Conservation (phyloP, 306 rosid genomes). For the Nissolia schottii region DNA sequence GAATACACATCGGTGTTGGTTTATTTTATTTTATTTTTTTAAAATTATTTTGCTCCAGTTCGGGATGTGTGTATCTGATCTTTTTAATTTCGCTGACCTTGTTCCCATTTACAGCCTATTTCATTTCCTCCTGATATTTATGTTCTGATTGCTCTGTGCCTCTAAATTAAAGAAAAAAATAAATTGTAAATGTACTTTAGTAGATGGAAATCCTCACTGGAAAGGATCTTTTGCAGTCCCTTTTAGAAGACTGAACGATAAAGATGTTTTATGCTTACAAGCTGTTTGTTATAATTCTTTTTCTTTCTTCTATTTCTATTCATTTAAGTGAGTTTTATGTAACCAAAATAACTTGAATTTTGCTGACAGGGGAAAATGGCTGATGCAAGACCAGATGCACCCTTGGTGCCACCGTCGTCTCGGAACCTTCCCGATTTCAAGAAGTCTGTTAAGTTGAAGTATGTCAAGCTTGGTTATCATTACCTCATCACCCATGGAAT, state of each 20-base stretch:
- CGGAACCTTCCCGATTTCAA: slow-evolving; percentile 83
- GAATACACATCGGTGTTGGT: not conserved
- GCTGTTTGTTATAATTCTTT: not conserved
- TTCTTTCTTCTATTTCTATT: too few relatives aligned
- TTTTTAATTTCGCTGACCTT: not conserved
- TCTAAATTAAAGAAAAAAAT: not conserved
- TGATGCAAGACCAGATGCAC: slow-evolving; percentile 38
- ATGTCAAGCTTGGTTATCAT: slow-evolving; percentile 91
- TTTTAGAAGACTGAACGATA: not conserved
- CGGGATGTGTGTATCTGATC: not conserved
- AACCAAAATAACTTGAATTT: slow-evolving; percentile 14
- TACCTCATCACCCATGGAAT: slow-evolving; percentile 83
- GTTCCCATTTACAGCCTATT: not conserved
- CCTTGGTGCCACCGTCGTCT: slow-evolving; percentile 53
- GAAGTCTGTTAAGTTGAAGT: slow-evolving; percentile 71
- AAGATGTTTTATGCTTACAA: not conserved
- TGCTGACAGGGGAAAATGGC: slow-evolving; percentile 54
- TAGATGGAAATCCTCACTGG: not conserved
- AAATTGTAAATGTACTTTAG: not conserved
- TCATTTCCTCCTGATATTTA: slow-evolving; percentile 3
- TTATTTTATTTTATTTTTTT: too few relatives aligned
- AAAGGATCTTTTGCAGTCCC: not conserved
- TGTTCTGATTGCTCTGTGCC: not conserved
- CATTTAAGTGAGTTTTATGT: not conserved
- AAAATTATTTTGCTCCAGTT: slow-evolving; percentile 10